Base-by-base conservation (phyloP, 2,329 filamentous ascomycete species). In the Cyclaneusma minus region DNA sequence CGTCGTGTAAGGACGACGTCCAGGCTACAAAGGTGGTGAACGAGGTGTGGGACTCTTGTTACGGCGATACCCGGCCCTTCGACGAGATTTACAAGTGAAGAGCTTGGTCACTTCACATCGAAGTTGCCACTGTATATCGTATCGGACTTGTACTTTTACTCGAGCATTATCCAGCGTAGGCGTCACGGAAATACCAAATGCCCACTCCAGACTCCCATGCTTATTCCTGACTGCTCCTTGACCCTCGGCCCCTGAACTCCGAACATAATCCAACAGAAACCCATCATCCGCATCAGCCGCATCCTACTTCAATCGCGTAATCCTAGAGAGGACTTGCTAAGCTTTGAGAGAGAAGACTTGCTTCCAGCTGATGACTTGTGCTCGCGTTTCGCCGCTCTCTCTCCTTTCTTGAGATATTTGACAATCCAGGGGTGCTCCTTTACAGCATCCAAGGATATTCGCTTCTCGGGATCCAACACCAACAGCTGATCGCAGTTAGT, bases 1-100 rank as follows among this genome's bases (percentile, higher is more conserved):
- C 84, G 10, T 63, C 65, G 24, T 89, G 85, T 47, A 81, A 80
- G 50, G 80, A 92, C 51, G 75, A 92, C 42, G 72, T 74, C 9
- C 81, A 95, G 39, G 89, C 89, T 4, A 68, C 71, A 27, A 82
- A 79, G 55, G 74, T 91, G 14, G 83, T 98, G 31, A 89, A 95
- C 52, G 77, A 92, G 52, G 89, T 98, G n/a, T 98, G 87, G 83
- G 85, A 93, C 40, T 94, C 84, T 42, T 98, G 89, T 52, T 98
- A 92, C 50, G 60, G 69, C 27, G 89, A 98, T 53, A 95, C 87
- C 4, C 64, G 89, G 44, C 89, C 89, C 3, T 98, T 98, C 53
- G 84, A 95, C 50, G 87, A 95, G 50, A 84, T 98, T 28, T 98
- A 93, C 51, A 74, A 82, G 50, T 87, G 50, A 57, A 24, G 30